A percentile compares a stretch with the other conserved stretches of the same genome.
These are phyloP conservation scores for Botryosphaeria dothidea DNA, from an alignment of 2,329 filamentous ascomycete genomes.

Conservation along the genomic window DNA sequence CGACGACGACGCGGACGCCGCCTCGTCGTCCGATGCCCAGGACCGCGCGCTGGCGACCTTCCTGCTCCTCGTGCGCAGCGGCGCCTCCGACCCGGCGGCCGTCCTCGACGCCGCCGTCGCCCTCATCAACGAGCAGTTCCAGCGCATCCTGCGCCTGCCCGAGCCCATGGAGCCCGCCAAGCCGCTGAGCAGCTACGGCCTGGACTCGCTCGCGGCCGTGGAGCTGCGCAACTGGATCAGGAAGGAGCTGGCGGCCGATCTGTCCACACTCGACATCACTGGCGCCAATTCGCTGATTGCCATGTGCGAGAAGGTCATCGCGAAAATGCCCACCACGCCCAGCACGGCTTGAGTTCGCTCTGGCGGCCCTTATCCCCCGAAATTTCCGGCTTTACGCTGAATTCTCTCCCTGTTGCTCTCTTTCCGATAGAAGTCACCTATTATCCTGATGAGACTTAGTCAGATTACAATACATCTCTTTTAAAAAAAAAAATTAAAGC, in stretches of 20 bases:
- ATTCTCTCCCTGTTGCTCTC: no score
- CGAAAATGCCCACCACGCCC: no score
- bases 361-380: no score
- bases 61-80: neutral
- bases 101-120: constrained; percentile 1
- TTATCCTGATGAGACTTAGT: no score
- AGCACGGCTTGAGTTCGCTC: no score
- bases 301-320: constrained; percentile 21
- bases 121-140: constrained; percentile 17
- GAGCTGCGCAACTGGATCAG: constrained; percentile 44
- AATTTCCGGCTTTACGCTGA: no score
- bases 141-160: constrained; percentile 1
- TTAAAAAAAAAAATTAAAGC: no score
- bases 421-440: no score
- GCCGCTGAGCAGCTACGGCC: constrained; percentile 28
- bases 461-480: no score
- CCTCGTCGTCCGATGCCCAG: neutral
- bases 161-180: constrained; percentile 21
- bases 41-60: neutral
- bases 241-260: constrained; percentile 31
- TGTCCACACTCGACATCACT: constrained; percentile 29
- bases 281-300: constrained; percentile 21
- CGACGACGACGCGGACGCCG: neutral
- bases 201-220: constrained; percentile 37
- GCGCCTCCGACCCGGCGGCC: neutral